Evolutionary conservation across 2,329 filamentous ascomycete genomes (phyloP).

Genomic region (Coniochaeta sp.): DNA sequence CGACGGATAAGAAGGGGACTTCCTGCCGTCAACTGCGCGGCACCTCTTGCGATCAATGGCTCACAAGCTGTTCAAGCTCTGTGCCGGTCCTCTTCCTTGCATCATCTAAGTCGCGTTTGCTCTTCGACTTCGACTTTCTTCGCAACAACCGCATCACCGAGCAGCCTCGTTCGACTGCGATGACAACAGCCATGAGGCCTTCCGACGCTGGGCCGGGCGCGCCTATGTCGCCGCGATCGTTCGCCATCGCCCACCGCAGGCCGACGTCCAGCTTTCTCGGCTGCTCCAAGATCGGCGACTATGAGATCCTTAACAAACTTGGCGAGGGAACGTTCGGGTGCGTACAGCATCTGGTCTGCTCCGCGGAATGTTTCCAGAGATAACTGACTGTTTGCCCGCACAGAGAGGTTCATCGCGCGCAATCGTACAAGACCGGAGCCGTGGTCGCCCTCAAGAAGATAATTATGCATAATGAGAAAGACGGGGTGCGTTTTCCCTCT

Average conservation of each 20-base stretch:
- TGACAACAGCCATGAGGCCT: not conserved
- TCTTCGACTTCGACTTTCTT: not conserved
- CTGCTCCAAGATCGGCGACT: slow-evolving; percentile 76
- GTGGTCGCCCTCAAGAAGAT: slow-evolving; percentile 95
- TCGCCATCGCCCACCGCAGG: slow-evolving; percentile 49
- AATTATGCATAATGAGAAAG: slow-evolving; percentile 98
- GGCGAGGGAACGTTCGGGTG: slow-evolving; percentile 94
- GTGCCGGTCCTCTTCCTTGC: not conserved
- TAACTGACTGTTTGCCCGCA: slow-evolving; percentile 9
- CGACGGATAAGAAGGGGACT: not conserved
- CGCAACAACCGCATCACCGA: not conserved
- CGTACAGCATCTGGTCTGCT: slow-evolving; percentile 18
- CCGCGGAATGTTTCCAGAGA: slow-evolving; percentile 17
- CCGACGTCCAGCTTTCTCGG: slow-evolving; percentile 63
- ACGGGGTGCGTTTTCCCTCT: slow-evolving; percentile 55
- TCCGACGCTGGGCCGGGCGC: not conserved
- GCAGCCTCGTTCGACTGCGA: not conserved
- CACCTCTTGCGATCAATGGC: not conserved
- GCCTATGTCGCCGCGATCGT: slow-evolving; percentile 41
- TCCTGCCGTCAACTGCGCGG: not conserved
- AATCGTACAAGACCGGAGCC: slow-evolving; percentile 64
- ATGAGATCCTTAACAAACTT: slow-evolving; percentile 74
- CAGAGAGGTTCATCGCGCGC: slow-evolving; percentile 86
- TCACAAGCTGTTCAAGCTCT: not conserved
- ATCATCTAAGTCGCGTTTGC: not conserved